Conservation (phyloP, 2,329 filamentous ascomycete genomes). For the Penicillium sp. region DNA sequence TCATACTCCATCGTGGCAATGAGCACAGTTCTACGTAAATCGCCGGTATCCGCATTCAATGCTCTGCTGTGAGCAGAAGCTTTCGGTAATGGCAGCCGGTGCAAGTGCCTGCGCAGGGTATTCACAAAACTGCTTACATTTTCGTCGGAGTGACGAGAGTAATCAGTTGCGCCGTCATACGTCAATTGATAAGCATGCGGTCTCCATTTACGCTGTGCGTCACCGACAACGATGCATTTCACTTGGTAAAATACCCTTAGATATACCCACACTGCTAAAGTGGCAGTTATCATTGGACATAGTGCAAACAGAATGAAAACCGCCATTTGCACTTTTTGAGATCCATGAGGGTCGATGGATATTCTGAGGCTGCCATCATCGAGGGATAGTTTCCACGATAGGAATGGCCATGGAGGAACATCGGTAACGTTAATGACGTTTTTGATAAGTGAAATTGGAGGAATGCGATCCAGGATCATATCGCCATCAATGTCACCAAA, state of each 20-base stretch:
- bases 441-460: constrained; percentile 50
- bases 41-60: constrained; percentile 11
- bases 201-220: constrained; percentile 39
- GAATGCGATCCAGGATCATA: constrained; percentile 54
- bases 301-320: constrained; percentile 49
- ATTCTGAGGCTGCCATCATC: constrained; percentile 51
- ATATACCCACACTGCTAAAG: constrained; percentile 49
- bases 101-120: constrained; percentile 1
- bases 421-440: constrained; percentile 54
- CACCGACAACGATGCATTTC: constrained; percentile 54
- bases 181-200: constrained; percentile 18
- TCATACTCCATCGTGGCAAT: constrained; percentile 66
- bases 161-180: constrained; percentile 15
- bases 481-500: constrained; percentile 58
- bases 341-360: constrained; percentile 47
- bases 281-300: constrained; percentile 48
- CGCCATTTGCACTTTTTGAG: constrained; percentile 46
- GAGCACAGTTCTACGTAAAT: constrained; percentile 47
- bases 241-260: constrained; percentile 55
- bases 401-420: constrained; percentile 48
- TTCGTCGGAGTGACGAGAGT: constrained; percentile 22
- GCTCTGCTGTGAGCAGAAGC: constrained; percentile 2
- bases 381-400: constrained; percentile 50
- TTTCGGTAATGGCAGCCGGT: background rate
- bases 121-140: constrained; percentile 5